phyloP scores from a whole-genome alignment of 495 filamentous ascomycete genomes.

The Xylaria intraflava region DNA sequence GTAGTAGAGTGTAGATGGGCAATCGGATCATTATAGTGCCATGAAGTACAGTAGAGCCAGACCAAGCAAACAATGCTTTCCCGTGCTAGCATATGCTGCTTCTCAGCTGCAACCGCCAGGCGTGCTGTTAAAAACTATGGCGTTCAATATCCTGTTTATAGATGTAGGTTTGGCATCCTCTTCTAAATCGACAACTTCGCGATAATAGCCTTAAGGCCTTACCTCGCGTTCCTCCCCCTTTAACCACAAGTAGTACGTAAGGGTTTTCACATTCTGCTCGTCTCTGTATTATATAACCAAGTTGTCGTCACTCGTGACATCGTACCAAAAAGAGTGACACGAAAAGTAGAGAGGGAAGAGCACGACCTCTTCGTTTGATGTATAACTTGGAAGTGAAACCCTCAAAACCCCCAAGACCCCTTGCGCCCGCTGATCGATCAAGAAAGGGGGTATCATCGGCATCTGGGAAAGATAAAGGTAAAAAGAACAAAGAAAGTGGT shows the following conservation, averaged over 20 bases:
- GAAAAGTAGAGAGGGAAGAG: not conserved
- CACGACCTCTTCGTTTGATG: not conserved
- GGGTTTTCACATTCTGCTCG: not conserved
- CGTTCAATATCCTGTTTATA: no score
- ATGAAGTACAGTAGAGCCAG: no score
- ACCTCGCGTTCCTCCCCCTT: not conserved
- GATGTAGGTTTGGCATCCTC: no score
- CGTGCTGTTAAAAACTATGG: no score
- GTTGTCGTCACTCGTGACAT: slow-evolving; percentile 1
- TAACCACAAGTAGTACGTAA: not conserved
- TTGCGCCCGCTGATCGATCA: slow-evolving; percentile 4
- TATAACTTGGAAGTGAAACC: not conserved
- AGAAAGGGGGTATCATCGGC: slow-evolving; percentile 7
- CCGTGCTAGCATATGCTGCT: no score
- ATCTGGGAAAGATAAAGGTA: not conserved
- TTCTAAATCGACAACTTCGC: no score
- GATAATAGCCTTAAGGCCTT: no score
- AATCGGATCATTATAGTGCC: no score
- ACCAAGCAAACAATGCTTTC: no score
- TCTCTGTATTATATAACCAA: not conserved
- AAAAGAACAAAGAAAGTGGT: not conserved
- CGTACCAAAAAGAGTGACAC: not conserved
- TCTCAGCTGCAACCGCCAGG: no score
- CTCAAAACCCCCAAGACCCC: not conserved
- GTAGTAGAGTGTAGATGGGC: no score